Conservation (phyloP, 179 eudicot species). For the Silene noctiflora region DNA sequence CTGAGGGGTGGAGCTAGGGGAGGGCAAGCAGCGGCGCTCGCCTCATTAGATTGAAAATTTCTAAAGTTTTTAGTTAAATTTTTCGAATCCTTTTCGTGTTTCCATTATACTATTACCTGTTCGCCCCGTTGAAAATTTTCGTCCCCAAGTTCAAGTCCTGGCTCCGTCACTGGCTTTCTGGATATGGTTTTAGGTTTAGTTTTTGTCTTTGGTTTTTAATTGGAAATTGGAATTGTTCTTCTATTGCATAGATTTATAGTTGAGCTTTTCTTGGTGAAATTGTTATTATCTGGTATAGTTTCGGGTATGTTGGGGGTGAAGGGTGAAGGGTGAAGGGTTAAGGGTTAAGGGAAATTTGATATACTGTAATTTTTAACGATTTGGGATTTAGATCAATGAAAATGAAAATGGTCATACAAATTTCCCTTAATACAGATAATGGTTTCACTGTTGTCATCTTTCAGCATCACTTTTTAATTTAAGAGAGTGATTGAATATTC, state of each 20-base stretch:
- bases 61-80: too few relatives aligned
- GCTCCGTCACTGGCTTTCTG: too few relatives aligned
- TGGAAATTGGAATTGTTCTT: not conserved
- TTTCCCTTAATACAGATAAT: not conserved
- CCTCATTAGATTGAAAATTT: too few relatives aligned
- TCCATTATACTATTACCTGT: too few relatives aligned
- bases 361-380: not conserved
- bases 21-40: too few relatives aligned
- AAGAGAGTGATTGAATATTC: not conserved
- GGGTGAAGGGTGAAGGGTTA: not conserved
- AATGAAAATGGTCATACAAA: constrained; percentile 5
- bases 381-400: not conserved
- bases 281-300: not conserved
- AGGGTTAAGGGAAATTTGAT: not conserved
- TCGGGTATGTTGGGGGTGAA: not conserved
- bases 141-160: too few relatives aligned
- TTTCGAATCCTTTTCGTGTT: too few relatives aligned
- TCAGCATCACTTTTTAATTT: not conserved
- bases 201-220: not conserved
- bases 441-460: not conserved
- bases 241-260: not conserved
- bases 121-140: too few relatives aligned
- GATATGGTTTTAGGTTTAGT: not conserved
- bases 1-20: too few relatives aligned
- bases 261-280: not conserved